Conservation (phyloP, 495 filamentous ascomycete genomes). For the Penicillium pulvis region DNA sequence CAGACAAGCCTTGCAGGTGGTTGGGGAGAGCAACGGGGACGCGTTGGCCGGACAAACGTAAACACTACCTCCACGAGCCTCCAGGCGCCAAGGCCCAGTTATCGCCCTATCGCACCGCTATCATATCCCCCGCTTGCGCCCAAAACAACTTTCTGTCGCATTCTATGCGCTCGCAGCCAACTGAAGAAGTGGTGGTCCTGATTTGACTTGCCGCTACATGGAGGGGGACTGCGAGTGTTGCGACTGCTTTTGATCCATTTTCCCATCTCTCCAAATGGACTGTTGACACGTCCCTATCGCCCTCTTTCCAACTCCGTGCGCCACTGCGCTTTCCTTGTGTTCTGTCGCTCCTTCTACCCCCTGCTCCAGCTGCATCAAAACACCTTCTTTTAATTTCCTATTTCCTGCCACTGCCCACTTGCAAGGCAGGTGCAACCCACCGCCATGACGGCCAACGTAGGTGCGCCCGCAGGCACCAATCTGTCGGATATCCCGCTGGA, state of each 20-base stretch:
- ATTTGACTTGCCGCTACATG: constrained; percentile 18
- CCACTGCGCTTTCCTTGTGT: constrained; percentile 11
- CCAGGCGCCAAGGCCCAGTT: constrained; percentile 26
- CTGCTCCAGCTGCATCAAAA: constrained; percentile 3
- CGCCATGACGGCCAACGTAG: constrained; percentile 40
- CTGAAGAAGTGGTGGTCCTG: constrained; percentile 4
- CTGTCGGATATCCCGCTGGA: constrained; percentile 65
- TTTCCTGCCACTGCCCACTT: constrained; percentile 3
- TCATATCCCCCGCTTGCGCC: constrained; percentile 26
- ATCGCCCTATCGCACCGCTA: constrained; percentile 33
- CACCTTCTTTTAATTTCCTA: not conserved
- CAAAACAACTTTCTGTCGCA: constrained; percentile 25
- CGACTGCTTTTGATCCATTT: constrained; percentile 10
- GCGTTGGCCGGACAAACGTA: constrained; percentile 30
- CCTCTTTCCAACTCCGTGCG: constrained; percentile 8
- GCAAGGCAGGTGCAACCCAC: constrained; percentile 20
- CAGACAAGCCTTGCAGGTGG: constrained; percentile 23
- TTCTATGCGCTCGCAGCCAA: constrained; percentile 13
- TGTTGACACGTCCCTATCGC: constrained; percentile 16
- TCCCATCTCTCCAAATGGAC: constrained; percentile 10
- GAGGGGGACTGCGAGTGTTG: constrained; percentile 25
- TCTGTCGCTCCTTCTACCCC: constrained; percentile 13
- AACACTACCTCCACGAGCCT: constrained; percentile 18
- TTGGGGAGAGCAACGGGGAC: constrained; percentile 23
- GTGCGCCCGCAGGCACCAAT: constrained; percentile 26